Conservation (phyloP, 148 eudicot genomes). For the Suaeda aralocaspica region DNA sequence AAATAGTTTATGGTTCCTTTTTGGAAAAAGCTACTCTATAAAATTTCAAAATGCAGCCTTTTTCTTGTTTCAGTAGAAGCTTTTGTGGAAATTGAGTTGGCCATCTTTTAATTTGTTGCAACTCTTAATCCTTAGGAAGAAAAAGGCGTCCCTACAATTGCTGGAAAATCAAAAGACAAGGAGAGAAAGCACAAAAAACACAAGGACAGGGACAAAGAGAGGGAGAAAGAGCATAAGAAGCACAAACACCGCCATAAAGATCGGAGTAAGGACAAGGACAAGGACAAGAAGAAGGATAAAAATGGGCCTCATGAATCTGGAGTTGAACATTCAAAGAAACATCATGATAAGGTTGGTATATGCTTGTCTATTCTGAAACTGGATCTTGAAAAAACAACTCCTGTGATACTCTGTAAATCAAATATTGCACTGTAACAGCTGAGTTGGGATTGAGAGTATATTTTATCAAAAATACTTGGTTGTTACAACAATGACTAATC, state of each 20-base stretch:
- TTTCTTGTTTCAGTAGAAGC: not conserved
- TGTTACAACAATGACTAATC: no score
- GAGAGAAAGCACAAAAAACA: constrained; percentile 86
- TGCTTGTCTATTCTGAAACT: constrained; percentile 8
- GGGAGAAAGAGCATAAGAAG: constrained; percentile 94
- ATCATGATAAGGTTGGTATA: constrained; percentile 75
- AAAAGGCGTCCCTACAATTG: constrained; percentile 76
- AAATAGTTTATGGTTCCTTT: not conserved
- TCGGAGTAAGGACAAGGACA: constrained; percentile 83
- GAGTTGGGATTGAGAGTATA: no score
- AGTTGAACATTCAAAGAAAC: constrained; percentile 70
- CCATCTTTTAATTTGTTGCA: constrained; percentile 1
- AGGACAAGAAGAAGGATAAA: constrained; percentile 83
- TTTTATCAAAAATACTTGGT: no score
- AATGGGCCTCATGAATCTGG: constrained; percentile 67
- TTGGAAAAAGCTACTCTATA: not conserved
- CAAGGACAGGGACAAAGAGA: constrained; percentile 79
- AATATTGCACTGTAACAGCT: no score
- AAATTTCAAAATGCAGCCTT: not conserved
- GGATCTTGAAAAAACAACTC: no score
- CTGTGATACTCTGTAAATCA: no score
- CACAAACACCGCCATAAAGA: constrained; percentile 94
- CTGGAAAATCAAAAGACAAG: constrained; percentile 85
- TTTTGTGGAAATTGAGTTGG: not conserved
- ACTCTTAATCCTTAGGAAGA: constrained; percentile 49